These are phyloP conservation scores for Cryptococcus floricola DNA, from an alignment of 1,284 basidiomycete genomes.

Conservation along the genomic window DNA sequence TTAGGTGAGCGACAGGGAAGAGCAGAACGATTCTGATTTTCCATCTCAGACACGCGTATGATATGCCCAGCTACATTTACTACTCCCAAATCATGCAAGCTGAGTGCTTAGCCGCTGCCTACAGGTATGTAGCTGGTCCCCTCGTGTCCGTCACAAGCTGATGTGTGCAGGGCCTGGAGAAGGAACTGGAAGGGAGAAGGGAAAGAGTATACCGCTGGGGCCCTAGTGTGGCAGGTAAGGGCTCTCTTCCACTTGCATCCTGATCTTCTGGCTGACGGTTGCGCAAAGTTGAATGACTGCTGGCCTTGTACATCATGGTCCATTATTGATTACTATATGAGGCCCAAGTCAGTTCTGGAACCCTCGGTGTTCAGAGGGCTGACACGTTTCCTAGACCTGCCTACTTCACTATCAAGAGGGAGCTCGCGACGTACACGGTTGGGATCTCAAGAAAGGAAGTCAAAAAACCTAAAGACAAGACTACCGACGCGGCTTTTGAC, in stretches of 20 bases:
- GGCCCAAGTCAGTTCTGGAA: slow-evolving; percentile 44
- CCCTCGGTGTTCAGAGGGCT: not conserved
- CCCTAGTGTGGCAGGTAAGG: slow-evolving; percentile 71
- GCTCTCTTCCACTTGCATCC: not conserved
- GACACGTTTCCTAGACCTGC: slow-evolving; percentile 60
- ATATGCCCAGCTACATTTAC: slow-evolving; percentile 78
- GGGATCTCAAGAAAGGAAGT: slow-evolving; percentile 67
- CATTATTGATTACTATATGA: slow-evolving; percentile 70
- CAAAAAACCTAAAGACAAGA: slow-evolving; percentile 58
- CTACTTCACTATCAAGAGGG: slow-evolving; percentile 65
- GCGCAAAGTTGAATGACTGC: slow-evolving; percentile 66
- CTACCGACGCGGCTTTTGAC: slow-evolving; percentile 61
- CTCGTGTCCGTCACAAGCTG: not conserved
- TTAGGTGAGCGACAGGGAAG: slow-evolving; percentile 24
- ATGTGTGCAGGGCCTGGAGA: slow-evolving; percentile 53
- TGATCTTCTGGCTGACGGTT: not conserved
- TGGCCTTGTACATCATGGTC: slow-evolving; percentile 78
- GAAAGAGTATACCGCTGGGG: slow-evolving; percentile 67
- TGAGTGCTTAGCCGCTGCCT: slow-evolving; percentile 68
- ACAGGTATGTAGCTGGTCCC: slow-evolving; percentile 42
- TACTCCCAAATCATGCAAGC: slow-evolving; percentile 82
- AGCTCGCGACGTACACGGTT: slow-evolving; percentile 67
- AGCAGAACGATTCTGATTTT: not conserved
- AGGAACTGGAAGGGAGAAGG: slow-evolving; percentile 70
- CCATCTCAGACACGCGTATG: slow-evolving; percentile 60